Evolutionary conservation across 768 basidiomycete species (phyloP).

Genomic region (Termitomyces heimii): DNA sequence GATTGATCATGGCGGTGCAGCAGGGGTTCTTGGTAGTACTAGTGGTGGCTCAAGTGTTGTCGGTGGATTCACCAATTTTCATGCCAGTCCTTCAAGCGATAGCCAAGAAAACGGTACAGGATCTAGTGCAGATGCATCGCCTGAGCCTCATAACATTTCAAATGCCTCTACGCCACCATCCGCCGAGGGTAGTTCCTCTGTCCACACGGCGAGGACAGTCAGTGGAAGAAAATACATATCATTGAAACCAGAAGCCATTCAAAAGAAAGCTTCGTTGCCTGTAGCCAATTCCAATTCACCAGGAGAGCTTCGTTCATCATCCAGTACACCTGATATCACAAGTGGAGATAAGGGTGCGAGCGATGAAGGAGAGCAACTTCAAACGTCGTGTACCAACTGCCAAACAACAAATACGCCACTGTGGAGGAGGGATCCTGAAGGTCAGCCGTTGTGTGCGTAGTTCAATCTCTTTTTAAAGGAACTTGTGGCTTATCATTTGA

Average conservation of each 20-base stretch:
- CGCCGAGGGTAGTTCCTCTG: constrained; percentile 35
- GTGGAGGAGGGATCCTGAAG: constrained; percentile 90
- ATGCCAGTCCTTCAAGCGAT: constrained; percentile 78
- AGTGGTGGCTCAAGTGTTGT: constrained; percentile 27
- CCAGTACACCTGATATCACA: constrained; percentile 62
- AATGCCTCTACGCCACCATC: constrained; percentile 74
- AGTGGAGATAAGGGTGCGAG: constrained; percentile 34
- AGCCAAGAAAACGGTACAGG: constrained; percentile 68
- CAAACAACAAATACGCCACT: constrained; percentile 93
- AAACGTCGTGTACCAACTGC: constrained; percentile 91
- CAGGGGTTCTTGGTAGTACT: constrained; percentile 14
- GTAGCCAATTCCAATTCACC: constrained; percentile 20
- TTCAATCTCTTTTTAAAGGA: background rate
- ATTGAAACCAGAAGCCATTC: constrained; percentile 52
- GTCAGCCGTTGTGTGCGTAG: constrained; percentile 80
- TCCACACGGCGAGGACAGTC: constrained; percentile 18
- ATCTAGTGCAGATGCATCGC: constrained; percentile 69
- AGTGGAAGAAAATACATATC: constrained; percentile 57
- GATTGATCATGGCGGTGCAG: constrained; percentile 12
- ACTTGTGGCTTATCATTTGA: constrained; percentile 13
- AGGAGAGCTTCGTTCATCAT: constrained; percentile 44
- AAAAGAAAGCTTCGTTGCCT: constrained; percentile 42
- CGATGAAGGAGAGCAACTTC: constrained; percentile 66
- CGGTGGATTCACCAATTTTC: constrained; percentile 46
- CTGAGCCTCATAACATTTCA: constrained; percentile 64